Base-by-base conservation (phyloP, 495 filamentous ascomycete genomes). In the Aspergillus sparsus region DNA sequence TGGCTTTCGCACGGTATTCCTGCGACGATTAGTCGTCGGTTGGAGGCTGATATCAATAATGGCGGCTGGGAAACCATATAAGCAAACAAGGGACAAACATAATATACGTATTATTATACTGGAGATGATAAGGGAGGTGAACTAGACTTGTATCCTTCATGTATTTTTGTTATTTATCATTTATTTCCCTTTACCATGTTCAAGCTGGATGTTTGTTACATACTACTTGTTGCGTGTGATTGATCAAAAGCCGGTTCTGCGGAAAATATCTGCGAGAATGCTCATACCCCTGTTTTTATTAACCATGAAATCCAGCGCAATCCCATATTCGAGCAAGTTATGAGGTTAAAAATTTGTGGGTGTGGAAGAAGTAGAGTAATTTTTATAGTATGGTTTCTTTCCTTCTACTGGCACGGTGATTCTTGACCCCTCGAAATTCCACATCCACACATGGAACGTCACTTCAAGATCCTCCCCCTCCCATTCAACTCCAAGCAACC, bases 51-150 rank as follows among this genome's bases (percentile, higher is more conserved):
- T 67, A 89, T 96, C 45, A 98, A 98, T 68, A 96, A 89, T 62
- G 94, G 94, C 7, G 94, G 94, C 3, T 98, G 94, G 94, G 94
- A 98, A 76, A 96, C 93, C 21, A 85, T 93, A 55, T 91, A 73
- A 70, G 57, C 13, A 27, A 27, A 11, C n/a, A 41, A 41, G 1
- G 4, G 37, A 2, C 37, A n/a, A 10, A 41, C 37, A 41, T 10
- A 27, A 27, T 1, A 27, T 27, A 27, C 21, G 1, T 27, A 27
- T 27, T 27, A 27, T 27, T 27, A 27, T 27, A 27, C 21, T 3
- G 21, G 21, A 27, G 21, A 27, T 27, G 21, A 27, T 27, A 27
- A 18, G n/a, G 16, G 27, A 18, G 44, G 18, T 47, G 18, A 47
- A 41, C 15, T 47, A 47, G 44, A 47, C 15, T 45, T 33, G 31